Base-by-base conservation (phyloP, 2,329 filamentous ascomycete species). In the Colletotrichum orchidophilum region DNA sequence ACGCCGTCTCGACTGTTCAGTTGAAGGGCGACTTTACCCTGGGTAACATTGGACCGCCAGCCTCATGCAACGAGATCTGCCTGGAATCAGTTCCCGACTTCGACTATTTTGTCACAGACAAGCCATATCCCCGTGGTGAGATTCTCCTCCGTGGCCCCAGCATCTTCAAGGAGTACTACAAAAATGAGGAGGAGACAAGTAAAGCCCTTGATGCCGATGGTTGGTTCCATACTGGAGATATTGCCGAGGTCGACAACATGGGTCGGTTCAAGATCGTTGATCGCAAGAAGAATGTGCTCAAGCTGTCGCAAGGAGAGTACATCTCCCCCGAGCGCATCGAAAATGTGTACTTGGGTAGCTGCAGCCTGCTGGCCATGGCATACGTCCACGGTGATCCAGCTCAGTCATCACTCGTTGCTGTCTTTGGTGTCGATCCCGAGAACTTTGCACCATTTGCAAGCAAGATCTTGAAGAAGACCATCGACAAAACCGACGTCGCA, bases 231-330 rank as follows among this genome's bases (percentile, higher is more conserved):
- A 98, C 95, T 0, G 96, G 96, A 66, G 96, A 99, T 77, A 96
- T 99, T 75, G 94, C 91, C 78, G 89, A 91, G 74, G 87, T 99
- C 27, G 96, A 99, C 81, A 91, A 91, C 75, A 82, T 93, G 78
- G 96, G 96, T 73, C 94, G 95, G 72, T 92, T 98, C 86, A 91
- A 90, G 82, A 97, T 99, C 82, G 92, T 99, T 77, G 96, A 99
- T 82, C 95, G 96, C 77, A 92, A 95, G 84, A 99, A 99, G 92
- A 98, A 98, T 83, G 94, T 99, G n/a, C 90, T 99, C 79, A 99
- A 99, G 88, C 90, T 99, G 66, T 92, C 96, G 0, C 96, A 99
- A 83, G 96, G 96, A 81, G 96, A 99, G 84, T 99, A 99, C 83
- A 94, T 99, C 77, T 97, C 95, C 1, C 96, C 96, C 15, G 96